A percentile compares a stretch with the other conserved stretches of the same genome.
Evolutionary conservation across 2,329 filamentous ascomycete genomes (phyloP).

Genomic region (Fusarium oligoseptatum): DNA sequence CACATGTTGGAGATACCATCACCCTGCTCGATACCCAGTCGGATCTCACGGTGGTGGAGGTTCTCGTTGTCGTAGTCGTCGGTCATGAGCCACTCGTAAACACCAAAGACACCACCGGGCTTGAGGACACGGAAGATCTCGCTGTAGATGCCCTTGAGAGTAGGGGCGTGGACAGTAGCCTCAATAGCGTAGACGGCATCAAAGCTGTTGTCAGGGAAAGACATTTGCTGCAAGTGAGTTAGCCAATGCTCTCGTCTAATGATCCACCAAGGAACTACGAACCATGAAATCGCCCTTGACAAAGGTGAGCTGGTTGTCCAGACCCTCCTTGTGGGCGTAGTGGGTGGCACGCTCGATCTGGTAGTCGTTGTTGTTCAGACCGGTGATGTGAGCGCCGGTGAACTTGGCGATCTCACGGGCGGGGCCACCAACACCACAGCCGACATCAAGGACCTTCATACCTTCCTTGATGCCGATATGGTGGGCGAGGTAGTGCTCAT

Average conservation of each 20-base stretch:
- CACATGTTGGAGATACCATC: slow-evolving; percentile 99
- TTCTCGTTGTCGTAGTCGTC: slow-evolving; percentile 93
- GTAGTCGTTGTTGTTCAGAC: slow-evolving; percentile 99
- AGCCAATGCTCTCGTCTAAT: slow-evolving; percentile 1
- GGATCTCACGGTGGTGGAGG: slow-evolving; percentile 87
- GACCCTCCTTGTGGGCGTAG: slow-evolving; percentile 85
- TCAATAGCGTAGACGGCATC: slow-evolving; percentile 98
- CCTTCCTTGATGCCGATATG: slow-evolving; percentile 86
- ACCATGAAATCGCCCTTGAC: slow-evolving; percentile 98
- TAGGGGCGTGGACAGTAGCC: slow-evolving; percentile 94
- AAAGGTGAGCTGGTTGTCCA: slow-evolving; percentile 84
- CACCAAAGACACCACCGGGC: slow-evolving; percentile 94
- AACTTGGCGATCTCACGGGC: slow-evolving; percentile 98
- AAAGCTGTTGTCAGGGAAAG: slow-evolving; percentile 90
- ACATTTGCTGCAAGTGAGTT: slow-evolving; percentile 78
- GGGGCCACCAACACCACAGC: slow-evolving; percentile 95
- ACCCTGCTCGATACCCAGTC: slow-evolving; percentile 94
- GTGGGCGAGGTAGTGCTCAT: slow-evolving; percentile 97
- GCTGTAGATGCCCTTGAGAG: slow-evolving; percentile 90
- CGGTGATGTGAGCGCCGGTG: slow-evolving; percentile 87
- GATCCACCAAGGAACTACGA: slow-evolving; percentile 28
- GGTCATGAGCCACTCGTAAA: slow-evolving; percentile 99
- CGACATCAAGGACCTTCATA: slow-evolving; percentile 94
- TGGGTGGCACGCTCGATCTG: slow-evolving; percentile 93
- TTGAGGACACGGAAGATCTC: slow-evolving; percentile 97